These are phyloP conservation scores for Penicillium cosmopolitanum DNA, from an alignment of 495 filamentous ascomycete genomes.

Conservation along the genomic window DNA sequence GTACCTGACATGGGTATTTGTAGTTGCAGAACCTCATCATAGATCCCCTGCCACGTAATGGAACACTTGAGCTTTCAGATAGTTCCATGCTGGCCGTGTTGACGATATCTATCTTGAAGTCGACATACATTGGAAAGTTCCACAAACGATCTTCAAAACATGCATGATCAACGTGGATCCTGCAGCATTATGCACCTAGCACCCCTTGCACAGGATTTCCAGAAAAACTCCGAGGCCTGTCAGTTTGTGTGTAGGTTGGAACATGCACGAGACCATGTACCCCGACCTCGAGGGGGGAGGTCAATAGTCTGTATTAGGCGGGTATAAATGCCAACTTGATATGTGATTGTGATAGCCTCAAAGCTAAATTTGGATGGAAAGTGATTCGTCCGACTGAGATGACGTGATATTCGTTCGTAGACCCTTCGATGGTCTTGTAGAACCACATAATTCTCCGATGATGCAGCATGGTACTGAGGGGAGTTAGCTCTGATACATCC, in stretches of 20 bases:
- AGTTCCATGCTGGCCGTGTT: too few species aligned
- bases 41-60: too few species aligned
- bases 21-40: too few species aligned
- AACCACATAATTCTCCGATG: not conserved
- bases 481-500: too few species aligned
- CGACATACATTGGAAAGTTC: not conserved
- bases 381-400: not conserved
- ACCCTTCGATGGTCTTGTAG: not conserved
- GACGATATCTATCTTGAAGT: too few species aligned
- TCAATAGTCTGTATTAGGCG: not conserved
- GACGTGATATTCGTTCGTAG: not conserved
- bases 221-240: not conserved
- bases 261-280: not conserved
- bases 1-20: too few species aligned
- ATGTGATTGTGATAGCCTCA: not conserved
- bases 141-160: not conserved
- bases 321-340: too few species aligned
- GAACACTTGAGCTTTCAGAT: too few species aligned
- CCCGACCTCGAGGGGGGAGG: not conserved
- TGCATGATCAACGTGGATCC: not conserved
- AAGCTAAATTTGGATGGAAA: not conserved
- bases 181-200: not conserved
- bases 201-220: too few species aligned
- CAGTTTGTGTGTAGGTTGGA: not conserved
- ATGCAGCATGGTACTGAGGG: too few species aligned